These are phyloP conservation scores for Pilatotrama ljubarskyi DNA, from an alignment of 768 basidiomycete genomes.

Conservation along the genomic window DNA sequence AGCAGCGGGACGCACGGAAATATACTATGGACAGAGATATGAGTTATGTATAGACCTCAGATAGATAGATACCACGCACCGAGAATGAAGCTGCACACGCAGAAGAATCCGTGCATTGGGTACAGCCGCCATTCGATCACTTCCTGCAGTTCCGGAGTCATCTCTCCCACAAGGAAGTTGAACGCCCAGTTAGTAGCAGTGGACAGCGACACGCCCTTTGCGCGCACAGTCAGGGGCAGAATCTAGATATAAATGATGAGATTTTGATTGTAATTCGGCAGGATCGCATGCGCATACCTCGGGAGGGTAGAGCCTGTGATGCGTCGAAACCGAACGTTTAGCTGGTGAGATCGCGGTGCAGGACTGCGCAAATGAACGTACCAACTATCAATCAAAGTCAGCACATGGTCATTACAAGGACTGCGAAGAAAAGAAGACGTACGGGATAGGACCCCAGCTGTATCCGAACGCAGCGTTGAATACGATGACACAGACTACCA, in stretches of 20 bases:
- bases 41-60: background rate
- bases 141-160: slow-evolving; percentile 86
- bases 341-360: background rate
- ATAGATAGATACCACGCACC: slow-evolving; percentile 41
- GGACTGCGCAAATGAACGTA: background rate
- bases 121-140: slow-evolving; percentile 88
- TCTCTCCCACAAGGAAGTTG: slow-evolving; percentile 87
- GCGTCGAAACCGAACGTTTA: background rate
- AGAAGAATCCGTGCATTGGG: slow-evolving; percentile 95
- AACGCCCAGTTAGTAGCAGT: slow-evolving; percentile 87
- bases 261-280: background rate
- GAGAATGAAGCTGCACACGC: slow-evolving; percentile 80
- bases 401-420: background rate
- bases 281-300: slow-evolving; percentile 48
- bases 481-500: slow-evolving; percentile 85
- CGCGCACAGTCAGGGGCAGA: slow-evolving; percentile 85
- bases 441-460: slow-evolving; percentile 89
- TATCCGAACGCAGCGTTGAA: slow-evolving; percentile 96
- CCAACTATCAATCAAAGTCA: slow-evolving; percentile 1
- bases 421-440: slow-evolving; percentile 38
- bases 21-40: slow-evolving; percentile 52
- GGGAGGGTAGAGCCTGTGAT: slow-evolving; percentile 61
- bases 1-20: slow-evolving; percentile 54
- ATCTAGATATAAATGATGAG: slow-evolving; percentile 49
- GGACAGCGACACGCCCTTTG: slow-evolving; percentile 94